Evolutionary conservation across 345 rosid genomes (phyloP).

Genomic region (Salix koriyanagi): DNA sequence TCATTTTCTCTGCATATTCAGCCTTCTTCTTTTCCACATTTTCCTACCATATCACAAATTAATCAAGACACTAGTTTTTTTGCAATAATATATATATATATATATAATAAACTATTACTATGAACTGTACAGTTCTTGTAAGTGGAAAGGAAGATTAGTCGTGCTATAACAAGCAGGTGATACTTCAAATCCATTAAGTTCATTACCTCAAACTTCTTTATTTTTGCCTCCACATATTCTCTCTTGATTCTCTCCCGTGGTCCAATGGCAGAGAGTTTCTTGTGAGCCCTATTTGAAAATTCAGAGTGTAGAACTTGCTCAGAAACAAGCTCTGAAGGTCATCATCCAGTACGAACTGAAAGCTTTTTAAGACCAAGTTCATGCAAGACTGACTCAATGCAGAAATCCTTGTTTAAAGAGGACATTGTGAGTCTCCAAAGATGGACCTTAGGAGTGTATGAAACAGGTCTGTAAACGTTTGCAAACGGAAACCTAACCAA

Average conservation of each 20-base stretch:
- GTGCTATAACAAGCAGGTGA: background rate
- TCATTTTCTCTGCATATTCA: constrained; percentile 46
- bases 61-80: background rate
- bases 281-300: constrained; percentile 48
- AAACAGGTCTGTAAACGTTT: background rate
- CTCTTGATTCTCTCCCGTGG: constrained; percentile 64
- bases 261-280: constrained; percentile 44
- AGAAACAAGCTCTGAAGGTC: background rate
- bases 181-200: background rate
- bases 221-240: constrained; percentile 45
- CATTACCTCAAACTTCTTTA: constrained; percentile 61
- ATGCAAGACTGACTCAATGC: too few relatives aligned
- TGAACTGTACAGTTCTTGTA: background rate
- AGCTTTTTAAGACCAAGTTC: background rate
- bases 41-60: constrained; percentile 37
- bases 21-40: constrained; percentile 55
- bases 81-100: background rate
- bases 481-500: background rate
- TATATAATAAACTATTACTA: background rate
- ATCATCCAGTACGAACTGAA: background rate
- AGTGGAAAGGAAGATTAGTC: background rate
- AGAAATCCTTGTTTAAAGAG: background rate
- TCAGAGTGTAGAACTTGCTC: background rate
- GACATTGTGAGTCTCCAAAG: background rate
- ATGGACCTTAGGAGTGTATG: background rate